A percentile compares a stretch with the other conserved stretches of the same genome.
These are phyloP conservation scores for Phytopythium vexans DNA, from an alignment of 352 stramenopile species.

Conservation along the genomic window DNA sequence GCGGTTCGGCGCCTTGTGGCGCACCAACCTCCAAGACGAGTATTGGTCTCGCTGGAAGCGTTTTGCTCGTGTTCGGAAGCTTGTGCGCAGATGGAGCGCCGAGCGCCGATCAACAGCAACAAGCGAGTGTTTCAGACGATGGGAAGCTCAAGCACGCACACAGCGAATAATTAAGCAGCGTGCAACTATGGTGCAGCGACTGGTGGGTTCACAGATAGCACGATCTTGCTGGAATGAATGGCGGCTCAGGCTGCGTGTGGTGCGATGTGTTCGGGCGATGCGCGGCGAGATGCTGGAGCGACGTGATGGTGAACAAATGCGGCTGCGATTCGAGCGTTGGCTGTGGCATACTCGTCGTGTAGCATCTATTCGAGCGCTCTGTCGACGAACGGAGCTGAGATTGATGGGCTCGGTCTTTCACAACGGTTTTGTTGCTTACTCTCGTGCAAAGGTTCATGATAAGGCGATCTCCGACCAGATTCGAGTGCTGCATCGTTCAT, in stretches of 20 bases:
- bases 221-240: conserved; percentile 10
- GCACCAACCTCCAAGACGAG: conserved; percentile 8
- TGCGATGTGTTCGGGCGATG: conserved; percentile 9
- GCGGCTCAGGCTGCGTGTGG: conserved; percentile 5
- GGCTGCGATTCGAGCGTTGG: conserved; percentile 14
- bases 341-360: conserved; percentile 10
- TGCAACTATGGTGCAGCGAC: background rate
- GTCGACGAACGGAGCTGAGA: background rate
- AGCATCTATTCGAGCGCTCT: background rate
- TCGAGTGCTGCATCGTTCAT: conserved; percentile 14
- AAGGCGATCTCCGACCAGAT: conserved; percentile 14
- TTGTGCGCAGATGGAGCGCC: conserved; percentile 5
- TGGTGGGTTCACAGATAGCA: background rate
- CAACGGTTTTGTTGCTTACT: conserved; percentile 19
- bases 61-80: conserved; percentile 3
- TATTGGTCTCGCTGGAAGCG: conserved; percentile 17
- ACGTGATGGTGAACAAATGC: conserved; percentile 8
- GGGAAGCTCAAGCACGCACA: conserved; percentile 7
- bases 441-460: conserved; percentile 9
- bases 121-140: conserved; percentile 6
- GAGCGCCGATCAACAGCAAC: conserved; percentile 4
- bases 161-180: conserved; percentile 3
- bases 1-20: conserved; percentile 27
- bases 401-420: conserved; percentile 12
- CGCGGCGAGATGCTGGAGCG: conserved; percentile 6